Conservation (phyloP, 495 filamentous ascomycete species). For the Parathielavia hyrcaniae region DNA sequence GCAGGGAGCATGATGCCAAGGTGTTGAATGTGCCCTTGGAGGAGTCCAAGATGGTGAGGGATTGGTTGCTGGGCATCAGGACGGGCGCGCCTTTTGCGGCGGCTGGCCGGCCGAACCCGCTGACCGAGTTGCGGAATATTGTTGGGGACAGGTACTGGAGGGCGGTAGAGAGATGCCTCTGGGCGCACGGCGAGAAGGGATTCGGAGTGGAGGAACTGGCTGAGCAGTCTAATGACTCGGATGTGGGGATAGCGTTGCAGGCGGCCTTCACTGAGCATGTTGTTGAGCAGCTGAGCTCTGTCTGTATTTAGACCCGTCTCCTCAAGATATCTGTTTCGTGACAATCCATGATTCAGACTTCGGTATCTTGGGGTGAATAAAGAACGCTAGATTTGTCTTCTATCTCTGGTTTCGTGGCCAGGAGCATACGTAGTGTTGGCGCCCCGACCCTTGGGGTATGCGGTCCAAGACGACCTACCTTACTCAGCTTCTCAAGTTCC, state of each 20-base stretch:
- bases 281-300: slow-evolving; percentile 23
- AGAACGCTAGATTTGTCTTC: not conserved
- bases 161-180: slow-evolving; percentile 28
- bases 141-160: slow-evolving; percentile 26
- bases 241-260: slow-evolving; percentile 24
- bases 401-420: too few species aligned
- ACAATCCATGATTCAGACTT: not conserved
- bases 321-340: not conserved
- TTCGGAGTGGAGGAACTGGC: slow-evolving; percentile 25
- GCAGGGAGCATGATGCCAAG: not conserved
- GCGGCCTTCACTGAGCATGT: slow-evolving; percentile 30
- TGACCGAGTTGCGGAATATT: slow-evolving; percentile 23
- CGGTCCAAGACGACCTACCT: not conserved
- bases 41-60: slow-evolving; percentile 25
- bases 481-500: not conserved
- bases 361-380: not conserved
- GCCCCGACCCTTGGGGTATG: not conserved
- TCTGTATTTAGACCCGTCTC: slow-evolving; percentile 1
- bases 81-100: slow-evolving; percentile 15
- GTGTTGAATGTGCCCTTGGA: slow-evolving; percentile 18
- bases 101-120: slow-evolving; percentile 17
- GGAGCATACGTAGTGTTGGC: too few species aligned
- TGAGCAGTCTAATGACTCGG: slow-evolving; percentile 26
- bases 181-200: slow-evolving; percentile 31
- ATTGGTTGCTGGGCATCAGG: slow-evolving; percentile 27